phyloP scores from a whole-genome alignment of 208 protist genomes.

The Acanthamoeba triangularis region DNA sequence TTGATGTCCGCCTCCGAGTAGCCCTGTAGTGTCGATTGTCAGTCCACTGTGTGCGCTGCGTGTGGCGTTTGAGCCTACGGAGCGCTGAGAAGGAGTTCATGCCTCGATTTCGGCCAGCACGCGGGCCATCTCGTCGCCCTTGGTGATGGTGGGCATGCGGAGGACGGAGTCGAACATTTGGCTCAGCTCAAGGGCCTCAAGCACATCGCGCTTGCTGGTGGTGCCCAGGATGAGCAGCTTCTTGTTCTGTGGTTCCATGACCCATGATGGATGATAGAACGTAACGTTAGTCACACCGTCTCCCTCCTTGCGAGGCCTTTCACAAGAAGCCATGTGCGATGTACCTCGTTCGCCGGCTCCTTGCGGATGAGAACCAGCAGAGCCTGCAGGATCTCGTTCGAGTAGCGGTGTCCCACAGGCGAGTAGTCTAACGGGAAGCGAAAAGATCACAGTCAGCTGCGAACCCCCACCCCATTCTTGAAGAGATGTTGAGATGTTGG shows the following conservation, averaged over 20 bases:
- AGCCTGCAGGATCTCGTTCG: constrained; percentile 98
- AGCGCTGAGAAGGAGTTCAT: neutral
- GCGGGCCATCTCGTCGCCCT: constrained; percentile 59
- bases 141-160: constrained; percentile 67
- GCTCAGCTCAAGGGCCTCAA: constrained; percentile 95
- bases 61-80: neutral
- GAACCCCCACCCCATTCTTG: neutral
- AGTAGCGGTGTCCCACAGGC: constrained; percentile 98
- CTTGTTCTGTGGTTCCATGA: constrained; percentile 85
- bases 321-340: too few species aligned
- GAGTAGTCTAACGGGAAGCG: constrained; percentile 95
- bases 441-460: neutral
- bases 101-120: constrained; percentile 71
- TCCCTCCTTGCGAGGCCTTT: neutral
- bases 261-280: too few species aligned
- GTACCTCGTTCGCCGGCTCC: constrained; percentile 90
- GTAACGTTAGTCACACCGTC: too few species aligned
- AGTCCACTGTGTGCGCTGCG: neutral
- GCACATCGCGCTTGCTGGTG: constrained; percentile 93
- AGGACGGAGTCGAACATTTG: constrained; percentile 91
- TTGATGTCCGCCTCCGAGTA: neutral
- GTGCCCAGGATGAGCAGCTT: constrained; percentile 98
- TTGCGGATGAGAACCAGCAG: constrained; percentile 97
- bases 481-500: too few species aligned
- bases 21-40: neutral